Conservation (phyloP, 2,329 filamentous ascomycete genomes). For the Lizonia empirigonia region DNA sequence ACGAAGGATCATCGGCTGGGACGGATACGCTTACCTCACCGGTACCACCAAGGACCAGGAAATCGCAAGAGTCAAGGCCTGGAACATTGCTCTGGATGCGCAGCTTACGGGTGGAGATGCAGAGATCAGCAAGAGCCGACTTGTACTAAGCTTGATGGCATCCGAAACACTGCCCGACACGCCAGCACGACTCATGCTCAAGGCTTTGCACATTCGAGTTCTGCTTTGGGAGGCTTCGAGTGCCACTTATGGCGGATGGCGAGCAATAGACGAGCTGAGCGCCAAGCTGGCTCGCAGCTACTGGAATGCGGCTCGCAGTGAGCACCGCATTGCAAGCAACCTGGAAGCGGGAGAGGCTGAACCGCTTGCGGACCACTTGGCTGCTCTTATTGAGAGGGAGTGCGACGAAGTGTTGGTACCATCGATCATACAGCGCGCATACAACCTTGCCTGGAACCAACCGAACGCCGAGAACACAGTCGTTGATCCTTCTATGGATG, state of each 20-base stretch:
- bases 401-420: slow-evolving; percentile 82
- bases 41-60: slow-evolving; percentile 86
- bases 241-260: slow-evolving; percentile 67
- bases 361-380: slow-evolving; percentile 75
- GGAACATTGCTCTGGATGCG: slow-evolving; percentile 91
- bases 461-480: slow-evolving; percentile 71
- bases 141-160: slow-evolving; percentile 84
- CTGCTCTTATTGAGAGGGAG: slow-evolving; percentile 74
- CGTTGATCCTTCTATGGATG: slow-evolving; percentile 75
- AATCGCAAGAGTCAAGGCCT: slow-evolving; percentile 83
- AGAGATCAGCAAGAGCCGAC: slow-evolving; percentile 84
- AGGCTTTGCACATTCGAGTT: slow-evolving; percentile 88
- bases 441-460: slow-evolving; percentile 88
- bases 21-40: slow-evolving; percentile 77
- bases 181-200: slow-evolving; percentile 83
- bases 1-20: slow-evolving; percentile 76
- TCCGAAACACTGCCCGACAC: slow-evolving; percentile 86
- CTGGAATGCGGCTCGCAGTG: slow-evolving; percentile 79
- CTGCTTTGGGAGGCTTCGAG: slow-evolving; percentile 80
- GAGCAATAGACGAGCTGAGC: slow-evolving; percentile 70
- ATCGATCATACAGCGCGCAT: slow-evolving; percentile 79
- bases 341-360: slow-evolving; percentile 61
- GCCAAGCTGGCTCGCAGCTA: slow-evolving; percentile 74
- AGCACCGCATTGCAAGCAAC: slow-evolving; percentile 57
- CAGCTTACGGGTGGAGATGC: slow-evolving; percentile 89